These are phyloP conservation scores for Coemansia sp. DNA, from an alignment of 192 early-diverging fungal species.

Conservation along the genomic window DNA sequence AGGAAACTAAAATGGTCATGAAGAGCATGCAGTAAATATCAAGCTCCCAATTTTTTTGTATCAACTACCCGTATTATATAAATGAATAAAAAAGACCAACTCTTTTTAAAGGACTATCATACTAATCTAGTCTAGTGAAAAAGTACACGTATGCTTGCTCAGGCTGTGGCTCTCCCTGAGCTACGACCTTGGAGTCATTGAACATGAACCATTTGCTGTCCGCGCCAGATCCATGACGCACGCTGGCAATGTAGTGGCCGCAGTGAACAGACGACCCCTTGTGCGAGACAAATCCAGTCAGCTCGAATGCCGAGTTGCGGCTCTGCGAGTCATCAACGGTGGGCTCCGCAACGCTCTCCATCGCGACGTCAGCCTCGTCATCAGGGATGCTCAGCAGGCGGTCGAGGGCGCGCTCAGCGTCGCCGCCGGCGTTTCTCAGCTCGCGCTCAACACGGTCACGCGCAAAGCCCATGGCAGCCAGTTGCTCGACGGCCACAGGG, in stretches of 20 bases:
- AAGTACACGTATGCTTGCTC: constrained; percentile 77
- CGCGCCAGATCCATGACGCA: constrained; percentile 58
- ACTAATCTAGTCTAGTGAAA: constrained; percentile 52
- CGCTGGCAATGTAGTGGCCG: constrained; percentile 95
- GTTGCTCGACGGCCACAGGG: constrained; percentile 64
- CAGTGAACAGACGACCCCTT: constrained; percentile 94
- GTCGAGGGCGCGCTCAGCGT: constrained; percentile 91
- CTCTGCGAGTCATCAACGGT: neutral
- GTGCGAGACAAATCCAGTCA: constrained; percentile 90
- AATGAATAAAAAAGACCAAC: neutral
- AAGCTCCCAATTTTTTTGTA: no score
- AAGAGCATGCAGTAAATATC: constrained; percentile 19
- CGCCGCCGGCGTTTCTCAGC: constrained; percentile 79
- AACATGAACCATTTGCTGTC: constrained; percentile 82
- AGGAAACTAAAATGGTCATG: constrained; percentile 32
- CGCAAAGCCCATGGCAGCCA: constrained; percentile 95
- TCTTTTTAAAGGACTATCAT: neutral
- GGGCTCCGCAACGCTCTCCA: neutral
- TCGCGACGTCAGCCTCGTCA: constrained; percentile 37
- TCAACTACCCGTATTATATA: neutral
- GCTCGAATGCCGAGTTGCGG: constrained; percentile 25
- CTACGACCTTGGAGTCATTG: constrained; percentile 96
- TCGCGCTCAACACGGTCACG: constrained; percentile 77
- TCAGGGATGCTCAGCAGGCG: constrained; percentile 92
- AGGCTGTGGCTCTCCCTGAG: constrained; percentile 63